These are phyloP conservation scores for Cyphellophora europaea DNA, from an alignment of 2,329 filamentous ascomycete genomes.

Conservation along the genomic window DNA sequence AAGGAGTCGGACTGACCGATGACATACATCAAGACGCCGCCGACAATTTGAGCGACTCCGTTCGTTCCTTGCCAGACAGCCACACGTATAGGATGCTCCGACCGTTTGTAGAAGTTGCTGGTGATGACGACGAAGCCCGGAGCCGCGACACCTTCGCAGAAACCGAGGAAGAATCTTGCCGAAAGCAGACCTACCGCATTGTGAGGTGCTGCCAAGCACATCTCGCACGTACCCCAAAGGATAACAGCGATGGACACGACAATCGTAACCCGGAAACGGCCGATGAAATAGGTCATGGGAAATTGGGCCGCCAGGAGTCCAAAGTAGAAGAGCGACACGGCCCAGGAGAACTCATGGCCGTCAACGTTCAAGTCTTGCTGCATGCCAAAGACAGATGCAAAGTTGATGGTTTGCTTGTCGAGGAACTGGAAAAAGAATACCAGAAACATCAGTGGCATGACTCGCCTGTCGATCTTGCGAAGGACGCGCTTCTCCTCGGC, in stretches of 20 bases:
- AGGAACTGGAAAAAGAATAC: conserved; percentile 3
- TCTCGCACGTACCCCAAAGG: conserved; percentile 34
- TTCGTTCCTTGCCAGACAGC: conserved; percentile 21
- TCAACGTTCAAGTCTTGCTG: conserved; percentile 3
- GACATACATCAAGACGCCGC: background rate
- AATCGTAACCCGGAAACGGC: background rate
- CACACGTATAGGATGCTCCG: conserved; percentile 24
- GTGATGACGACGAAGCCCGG: conserved; percentile 26
- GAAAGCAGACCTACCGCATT: conserved; percentile 30
- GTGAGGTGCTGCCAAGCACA: conserved; percentile 32
- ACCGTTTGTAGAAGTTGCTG: conserved; percentile 27
- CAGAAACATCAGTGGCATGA: conserved; percentile 38
- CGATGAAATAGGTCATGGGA: conserved; percentile 1
- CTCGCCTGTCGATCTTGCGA: conserved; percentile 45
- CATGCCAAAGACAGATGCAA: conserved; percentile 2
- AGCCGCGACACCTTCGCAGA: conserved; percentile 27
- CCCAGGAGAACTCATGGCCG: conserved; percentile 28
- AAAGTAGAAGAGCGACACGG: conserved; percentile 33
- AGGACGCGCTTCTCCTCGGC: conserved; percentile 19
- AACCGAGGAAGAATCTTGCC: conserved; percentile 32
- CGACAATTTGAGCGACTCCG: background rate
- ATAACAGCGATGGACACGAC: background rate
- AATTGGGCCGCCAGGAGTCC: conserved; percentile 13
- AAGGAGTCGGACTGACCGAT: background rate
- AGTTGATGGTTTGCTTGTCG: conserved; percentile 26